Base-by-base conservation (phyloP, 139 green algal species). In the Asterochloris erici region DNA sequence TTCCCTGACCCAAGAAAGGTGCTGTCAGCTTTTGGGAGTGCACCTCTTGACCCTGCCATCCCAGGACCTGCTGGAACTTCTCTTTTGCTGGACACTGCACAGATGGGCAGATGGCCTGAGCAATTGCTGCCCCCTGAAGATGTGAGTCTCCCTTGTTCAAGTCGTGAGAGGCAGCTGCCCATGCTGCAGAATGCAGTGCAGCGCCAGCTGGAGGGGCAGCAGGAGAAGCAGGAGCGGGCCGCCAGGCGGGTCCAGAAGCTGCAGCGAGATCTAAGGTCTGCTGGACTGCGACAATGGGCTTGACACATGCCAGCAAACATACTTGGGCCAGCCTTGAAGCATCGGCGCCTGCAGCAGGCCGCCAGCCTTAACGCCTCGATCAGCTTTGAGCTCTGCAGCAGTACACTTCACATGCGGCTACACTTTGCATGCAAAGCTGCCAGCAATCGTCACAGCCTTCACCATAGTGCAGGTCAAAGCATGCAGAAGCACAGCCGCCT, bases 171-270 rank as follows among this genome's bases (percentile, higher is more conserved):
- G 38, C 38, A 6, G 38, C 38, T 54, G 38, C 6, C 38, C 2
- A 54, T 54, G 27, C 2, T 28, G 28, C 77, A 90, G 88, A 79
- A 63, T 11, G 83, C 87, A 13, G 84, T 85, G 12, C 79, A 89
- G 63, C 71, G 79, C 10, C 88, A 92, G 70, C 74, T 89, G 28
- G 85, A 88, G 28, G 88, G 92, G 64, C 91, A 92, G 85, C 77
- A 38, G 12, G 88, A 90, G 70, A 92, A 94, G 82, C 76, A 86
- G 61, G 66, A 63, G 16, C 84, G 92, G 70, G 90, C 90, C 28
- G 54, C 11, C 27, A 73, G 15, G 63, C 64, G 77, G 14, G 26
- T 73, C 15, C 23, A 81, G 63, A 81, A 74, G 63, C 14, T 74
- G 26, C 77, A 73, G 63, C 27, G 77, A 28, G 77, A 81, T 1